Evolutionary conservation across 75 land plant species (phyloP), one percentile per base, ranked within the genome.

Genomic region (Cunninghamia lanceolata): DNA sequence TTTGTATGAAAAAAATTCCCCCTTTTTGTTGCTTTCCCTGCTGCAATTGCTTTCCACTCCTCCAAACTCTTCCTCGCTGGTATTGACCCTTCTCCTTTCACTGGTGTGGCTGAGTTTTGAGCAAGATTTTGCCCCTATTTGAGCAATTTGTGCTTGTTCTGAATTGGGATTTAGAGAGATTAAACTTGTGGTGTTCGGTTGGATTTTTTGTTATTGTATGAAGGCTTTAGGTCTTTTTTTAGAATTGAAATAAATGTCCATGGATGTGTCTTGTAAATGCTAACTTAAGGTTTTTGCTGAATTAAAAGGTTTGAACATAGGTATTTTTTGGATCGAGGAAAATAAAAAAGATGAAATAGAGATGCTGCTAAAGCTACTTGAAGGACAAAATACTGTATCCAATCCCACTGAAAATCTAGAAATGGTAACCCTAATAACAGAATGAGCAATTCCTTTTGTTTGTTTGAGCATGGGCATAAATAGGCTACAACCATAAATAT

Each of bases 271-370:
- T 50, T 52, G 46, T 40, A 35, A 78, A 9, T 17, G 28, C 30
- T 28, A 35, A n/a, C 19, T 9, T 19, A 59, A 25, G 21, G 28
- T 59, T 59, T 5, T n/a, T n/a, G n/a, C 19, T 59, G 28, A 19
- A 25, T 19, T 86, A 84, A 66, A 84, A 95, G 97, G 97, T 43
- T 85, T 95, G 77, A 93, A 97, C 87, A 95, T 97, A 87, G 99
- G 99, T 42, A 91, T 97, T 83, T 97, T 97, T 90, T 97, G 99
- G 47, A 90, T 93, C 8, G 85, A 88, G 79, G 88, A 92, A 45
- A 87, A 88, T 13, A 93, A 90, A 90, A 97, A 94, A 86, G 68
- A 88, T 28, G 94, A 94, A 89, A 92, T 97, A 87, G 97, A 91
- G 84, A 86, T 52, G 8, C 80, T 94, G 81, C 88, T 95, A 40